Evolutionary conservation across 139 green algal genomes (phyloP).

Genomic region (Spirogloea muscicola): DNA sequence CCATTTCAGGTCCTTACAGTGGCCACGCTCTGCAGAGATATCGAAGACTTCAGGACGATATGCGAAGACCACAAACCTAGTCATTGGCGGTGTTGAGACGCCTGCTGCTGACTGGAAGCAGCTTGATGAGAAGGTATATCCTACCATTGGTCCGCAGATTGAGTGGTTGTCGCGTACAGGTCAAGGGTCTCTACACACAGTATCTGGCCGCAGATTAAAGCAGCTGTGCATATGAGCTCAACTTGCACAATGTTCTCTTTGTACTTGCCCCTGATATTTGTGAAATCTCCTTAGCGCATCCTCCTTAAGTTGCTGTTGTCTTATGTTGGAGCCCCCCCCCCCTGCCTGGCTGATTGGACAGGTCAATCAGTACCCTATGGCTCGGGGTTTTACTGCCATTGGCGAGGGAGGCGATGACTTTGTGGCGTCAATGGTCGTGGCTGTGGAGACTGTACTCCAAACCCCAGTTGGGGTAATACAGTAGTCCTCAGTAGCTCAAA

Average conservation of each 20-base stretch:
- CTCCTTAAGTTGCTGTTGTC: slow-evolving; percentile 3
- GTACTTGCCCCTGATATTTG: not conserved
- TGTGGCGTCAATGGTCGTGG: slow-evolving; percentile 46
- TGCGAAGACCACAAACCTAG: slow-evolving; percentile 40
- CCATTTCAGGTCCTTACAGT: no score
- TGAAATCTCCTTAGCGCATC: not conserved
- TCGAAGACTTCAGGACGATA: slow-evolving; percentile 22
- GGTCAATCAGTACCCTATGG: slow-evolving; percentile 39
- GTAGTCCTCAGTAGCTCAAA: not conserved
- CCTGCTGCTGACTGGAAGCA: slow-evolving; percentile 34
- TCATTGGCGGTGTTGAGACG: slow-evolving; percentile 35
- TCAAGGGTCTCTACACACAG: no score
- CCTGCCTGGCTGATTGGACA: not conserved
- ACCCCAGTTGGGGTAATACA: slow-evolving; percentile 28
- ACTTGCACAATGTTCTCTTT: not conserved
- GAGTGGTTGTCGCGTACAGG: no score
- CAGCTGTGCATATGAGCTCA: no score
- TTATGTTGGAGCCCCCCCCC: not conserved
- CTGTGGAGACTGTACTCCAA: slow-evolving; percentile 38
- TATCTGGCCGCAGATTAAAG: no score
- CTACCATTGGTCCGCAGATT: no score
- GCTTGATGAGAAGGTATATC: slow-evolving; percentile 33
- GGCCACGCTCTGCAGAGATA: slow-evolving; percentile 22
- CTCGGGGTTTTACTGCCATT: slow-evolving; percentile 38
- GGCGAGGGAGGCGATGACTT: slow-evolving; percentile 39